Evolutionary conservation across 306 rosid species (phyloP).

Genomic region (Trichosanthes truncata): DNA sequence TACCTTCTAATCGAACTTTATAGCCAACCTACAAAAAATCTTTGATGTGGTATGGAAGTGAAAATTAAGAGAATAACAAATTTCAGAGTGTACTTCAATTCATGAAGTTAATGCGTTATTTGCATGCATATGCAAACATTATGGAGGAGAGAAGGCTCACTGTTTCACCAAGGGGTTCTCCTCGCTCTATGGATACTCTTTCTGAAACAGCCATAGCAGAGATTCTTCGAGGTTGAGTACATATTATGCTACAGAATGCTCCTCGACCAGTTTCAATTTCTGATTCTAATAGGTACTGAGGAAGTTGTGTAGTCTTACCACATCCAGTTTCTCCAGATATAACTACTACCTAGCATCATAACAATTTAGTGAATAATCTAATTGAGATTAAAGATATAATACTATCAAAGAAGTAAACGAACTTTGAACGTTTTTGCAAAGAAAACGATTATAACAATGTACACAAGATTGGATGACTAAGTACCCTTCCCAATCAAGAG

Average conservation of each 20-base stretch:
- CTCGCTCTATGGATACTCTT: conserved; percentile 49
- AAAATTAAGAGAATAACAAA: conserved; percentile 37
- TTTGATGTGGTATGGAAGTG: conserved; percentile 65
- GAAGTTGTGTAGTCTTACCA: conserved; percentile 58
- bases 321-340: conserved; percentile 63
- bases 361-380: not conserved
- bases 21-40: conserved; percentile 67
- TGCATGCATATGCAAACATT: conserved; percentile 6
- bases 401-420: not conserved
- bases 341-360: conserved; percentile 30
- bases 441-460: not conserved
- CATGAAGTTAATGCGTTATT: conserved; percentile 10
- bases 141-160: conserved; percentile 27
- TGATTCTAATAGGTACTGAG: conserved; percentile 46
- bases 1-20: conserved; percentile 54
- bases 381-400: not conserved
- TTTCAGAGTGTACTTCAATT: conserved; percentile 19
- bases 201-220: conserved; percentile 53
- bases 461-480: not conserved
- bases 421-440: not conserved
- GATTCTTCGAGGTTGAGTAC: conserved; percentile 51
- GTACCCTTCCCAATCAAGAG: not conserved
- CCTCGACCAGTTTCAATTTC: conserved; percentile 58
- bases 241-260: conserved; percentile 47
- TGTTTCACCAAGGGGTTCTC: conserved; percentile 49